Evolutionary conservation across 2,329 filamentous ascomycete genomes (phyloP).

Genomic region (Reticulascus tulasneorum): DNA sequence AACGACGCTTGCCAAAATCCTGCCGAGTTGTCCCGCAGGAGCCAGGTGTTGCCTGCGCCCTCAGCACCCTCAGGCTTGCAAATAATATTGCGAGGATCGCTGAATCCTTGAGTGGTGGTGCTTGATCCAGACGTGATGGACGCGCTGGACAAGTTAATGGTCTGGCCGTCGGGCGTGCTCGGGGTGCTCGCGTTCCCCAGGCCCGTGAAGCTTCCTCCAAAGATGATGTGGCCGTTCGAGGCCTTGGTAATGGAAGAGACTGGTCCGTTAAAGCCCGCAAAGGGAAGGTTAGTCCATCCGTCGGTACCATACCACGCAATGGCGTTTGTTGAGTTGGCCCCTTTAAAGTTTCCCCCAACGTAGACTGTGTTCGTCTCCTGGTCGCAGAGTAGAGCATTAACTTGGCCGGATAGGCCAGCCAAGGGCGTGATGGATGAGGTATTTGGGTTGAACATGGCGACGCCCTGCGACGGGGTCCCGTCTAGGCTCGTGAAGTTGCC

Average conservation of each 20-base stretch:
- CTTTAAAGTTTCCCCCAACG: slow-evolving; percentile 81
- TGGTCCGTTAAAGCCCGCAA: slow-evolving; percentile 90
- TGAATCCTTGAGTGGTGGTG: slow-evolving; percentile 59
- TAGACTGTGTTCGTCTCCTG: slow-evolving; percentile 74
- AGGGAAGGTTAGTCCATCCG: slow-evolving; percentile 77
- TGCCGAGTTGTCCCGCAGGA: slow-evolving; percentile 68
- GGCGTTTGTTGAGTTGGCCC: slow-evolving; percentile 81
- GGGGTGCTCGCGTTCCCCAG: slow-evolving; percentile 74
- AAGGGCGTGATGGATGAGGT: slow-evolving; percentile 69
- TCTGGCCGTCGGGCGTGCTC: slow-evolving; percentile 65
- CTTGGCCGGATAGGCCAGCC: slow-evolving; percentile 75
- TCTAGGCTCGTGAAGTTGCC: slow-evolving; percentile 95
- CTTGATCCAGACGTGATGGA: slow-evolving; percentile 66
- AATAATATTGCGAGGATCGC: slow-evolving; percentile 74
- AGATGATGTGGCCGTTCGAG: slow-evolving; percentile 80
- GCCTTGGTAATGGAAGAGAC: slow-evolving; percentile 81
- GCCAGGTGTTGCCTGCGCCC: slow-evolving; percentile 75
- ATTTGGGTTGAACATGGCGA: slow-evolving; percentile 76
- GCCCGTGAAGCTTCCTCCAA: slow-evolving; percentile 85
- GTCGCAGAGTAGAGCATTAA: slow-evolving; percentile 82
- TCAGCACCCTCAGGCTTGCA: slow-evolving; percentile 69
- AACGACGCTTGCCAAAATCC: slow-evolving; percentile 85
- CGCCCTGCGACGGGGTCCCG: slow-evolving; percentile 68
- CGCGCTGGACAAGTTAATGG: slow-evolving; percentile 80
- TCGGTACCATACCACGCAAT: slow-evolving; percentile 70